Conservation (phyloP, 2,329 filamentous ascomycete genomes). For the Aspergillus quadricinctus region DNA sequence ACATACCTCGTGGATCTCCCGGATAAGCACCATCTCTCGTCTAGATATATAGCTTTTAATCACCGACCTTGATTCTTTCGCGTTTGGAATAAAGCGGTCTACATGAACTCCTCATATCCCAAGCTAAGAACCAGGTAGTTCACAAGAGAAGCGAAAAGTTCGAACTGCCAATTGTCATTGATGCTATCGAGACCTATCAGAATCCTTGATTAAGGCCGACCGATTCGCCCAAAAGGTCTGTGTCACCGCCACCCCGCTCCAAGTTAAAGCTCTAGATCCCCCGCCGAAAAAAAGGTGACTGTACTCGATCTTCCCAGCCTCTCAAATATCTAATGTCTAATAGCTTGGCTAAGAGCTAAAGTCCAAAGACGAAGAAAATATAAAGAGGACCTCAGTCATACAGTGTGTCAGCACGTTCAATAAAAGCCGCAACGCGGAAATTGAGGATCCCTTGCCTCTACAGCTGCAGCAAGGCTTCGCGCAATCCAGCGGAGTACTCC, state of each 20-base stretch:
- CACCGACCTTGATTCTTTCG: neutral
- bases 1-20: neutral
- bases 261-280: neutral
- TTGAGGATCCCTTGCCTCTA: neutral
- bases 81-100: neutral
- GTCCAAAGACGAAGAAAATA: neutral
- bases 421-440: neutral
- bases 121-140: neutral
- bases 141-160: neutral
- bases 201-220: neutral
- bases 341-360: neutral
- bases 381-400: neutral
- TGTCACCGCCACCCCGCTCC: slow-evolving; percentile 5
- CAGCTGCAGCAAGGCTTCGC: neutral
- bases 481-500: neutral
- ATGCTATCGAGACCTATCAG: neutral
- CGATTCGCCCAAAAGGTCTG: slow-evolving; percentile 2
- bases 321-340: neutral
- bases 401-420: neutral
- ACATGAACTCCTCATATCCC: neutral
- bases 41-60: neutral
- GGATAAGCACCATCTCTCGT: neutral
- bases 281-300: neutral
- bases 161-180: neutral
- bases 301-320: slow-evolving; percentile 1